Conservation (phyloP, 352 stramenopile genomes). For the Thalassiosira mediterranea region DNA sequence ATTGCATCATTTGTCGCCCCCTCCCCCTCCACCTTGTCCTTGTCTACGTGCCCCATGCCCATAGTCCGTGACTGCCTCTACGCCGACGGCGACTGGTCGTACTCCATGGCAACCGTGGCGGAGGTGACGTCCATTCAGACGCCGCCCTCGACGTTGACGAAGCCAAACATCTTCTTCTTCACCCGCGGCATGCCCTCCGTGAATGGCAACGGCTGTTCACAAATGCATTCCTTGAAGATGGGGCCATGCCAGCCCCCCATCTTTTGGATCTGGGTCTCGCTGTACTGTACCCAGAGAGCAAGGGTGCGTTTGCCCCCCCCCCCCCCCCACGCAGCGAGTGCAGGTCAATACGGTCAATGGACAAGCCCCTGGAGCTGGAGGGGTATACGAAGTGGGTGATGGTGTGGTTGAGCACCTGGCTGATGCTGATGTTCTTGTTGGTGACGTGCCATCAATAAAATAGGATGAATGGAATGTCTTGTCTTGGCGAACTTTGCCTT, state of each 20-base stretch:
- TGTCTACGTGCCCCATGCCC: too few relatives aligned
- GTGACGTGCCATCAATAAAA: background rate
- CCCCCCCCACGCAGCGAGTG: conserved; percentile 9
- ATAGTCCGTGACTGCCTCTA: too few relatives aligned
- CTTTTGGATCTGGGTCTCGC: conserved; percentile 19
- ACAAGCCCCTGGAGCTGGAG: conserved; percentile 1
- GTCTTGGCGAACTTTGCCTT: background rate
- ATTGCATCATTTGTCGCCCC: too few relatives aligned
- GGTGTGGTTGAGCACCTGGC: background rate
- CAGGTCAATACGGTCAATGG: conserved; percentile 7
- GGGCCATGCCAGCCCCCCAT: conserved; percentile 10
- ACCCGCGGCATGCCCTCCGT: background rate
- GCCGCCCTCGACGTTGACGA: conserved; percentile 3
- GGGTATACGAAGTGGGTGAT: background rate
- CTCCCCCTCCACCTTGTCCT: too few relatives aligned
- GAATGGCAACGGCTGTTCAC: background rate
- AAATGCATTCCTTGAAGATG: conserved; percentile 16
- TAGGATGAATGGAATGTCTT: background rate
- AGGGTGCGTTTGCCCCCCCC: background rate
- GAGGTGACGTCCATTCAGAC: conserved; percentile 2
- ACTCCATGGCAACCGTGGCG: conserved; percentile 3
- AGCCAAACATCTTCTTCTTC: conserved; percentile 1
- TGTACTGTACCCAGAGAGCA: background rate
- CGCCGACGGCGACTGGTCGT: too few relatives aligned
- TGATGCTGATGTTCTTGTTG: conserved; percentile 4